phyloP scores from a whole-genome alignment of 345 rosid species.

The Eutrema japonicum region DNA sequence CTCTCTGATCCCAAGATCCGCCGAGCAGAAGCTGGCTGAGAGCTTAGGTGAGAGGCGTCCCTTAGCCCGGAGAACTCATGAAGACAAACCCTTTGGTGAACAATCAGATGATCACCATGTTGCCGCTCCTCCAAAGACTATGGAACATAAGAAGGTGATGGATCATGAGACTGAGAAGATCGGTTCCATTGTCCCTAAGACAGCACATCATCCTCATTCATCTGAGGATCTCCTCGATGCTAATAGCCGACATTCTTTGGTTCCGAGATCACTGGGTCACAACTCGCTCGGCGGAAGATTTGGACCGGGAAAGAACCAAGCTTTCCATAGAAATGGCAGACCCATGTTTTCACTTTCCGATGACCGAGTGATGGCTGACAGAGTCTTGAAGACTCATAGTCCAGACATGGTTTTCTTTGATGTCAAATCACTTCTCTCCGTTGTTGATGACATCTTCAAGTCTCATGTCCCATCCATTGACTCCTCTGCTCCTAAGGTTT shows the following conservation, averaged over 20 bases:
- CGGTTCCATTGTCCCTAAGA: conserved; percentile 29
- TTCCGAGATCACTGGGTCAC: conserved; percentile 34
- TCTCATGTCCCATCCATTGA: conserved; percentile 51
- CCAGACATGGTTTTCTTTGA: conserved; percentile 67
- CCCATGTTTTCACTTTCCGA: conserved; percentile 56
- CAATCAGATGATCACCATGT: conserved; percentile 17
- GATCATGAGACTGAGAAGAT: conserved; percentile 35
- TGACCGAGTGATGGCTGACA: conserved; percentile 63
- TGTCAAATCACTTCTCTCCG: conserved; percentile 62
- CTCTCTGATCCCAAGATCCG: conserved; percentile 46
- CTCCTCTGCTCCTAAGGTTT: conserved; percentile 44
- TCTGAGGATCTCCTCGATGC: conserved; percentile 30
- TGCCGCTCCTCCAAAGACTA: conserved; percentile 17
- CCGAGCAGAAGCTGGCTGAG: conserved; percentile 39
- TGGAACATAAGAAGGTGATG: conserved; percentile 32
- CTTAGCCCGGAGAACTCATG: conserved; percentile 21
- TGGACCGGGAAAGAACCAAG: conserved; percentile 45
- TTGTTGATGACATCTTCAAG: conserved; percentile 72
- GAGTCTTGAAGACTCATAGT: conserved; percentile 58
- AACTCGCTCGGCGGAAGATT: conserved; percentile 43
- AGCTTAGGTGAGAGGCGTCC: conserved; percentile 41
- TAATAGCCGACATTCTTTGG: conserved; percentile 32
- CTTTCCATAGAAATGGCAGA: conserved; percentile 49
- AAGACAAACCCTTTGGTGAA: conserved; percentile 31
- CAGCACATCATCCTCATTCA: conserved; percentile 31